phyloP scores from a whole-genome alignment of 129 eudicot species.

The Helichrysum umbraculigerum region DNA sequence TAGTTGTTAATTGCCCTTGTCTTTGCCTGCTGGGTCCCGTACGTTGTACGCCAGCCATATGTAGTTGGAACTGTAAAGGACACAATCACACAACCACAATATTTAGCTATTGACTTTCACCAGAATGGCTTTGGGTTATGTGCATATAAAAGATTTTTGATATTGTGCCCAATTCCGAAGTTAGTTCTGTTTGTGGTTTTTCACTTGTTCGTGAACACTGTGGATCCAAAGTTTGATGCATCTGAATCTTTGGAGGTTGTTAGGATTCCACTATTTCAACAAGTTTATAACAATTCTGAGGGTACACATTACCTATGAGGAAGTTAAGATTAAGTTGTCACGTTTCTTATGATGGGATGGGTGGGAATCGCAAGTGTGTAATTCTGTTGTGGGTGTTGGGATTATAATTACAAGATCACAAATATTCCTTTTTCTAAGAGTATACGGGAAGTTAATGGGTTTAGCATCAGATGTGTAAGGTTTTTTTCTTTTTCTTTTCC shows the following conservation, averaged over 20 bases:
- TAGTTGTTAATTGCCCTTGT: not conserved
- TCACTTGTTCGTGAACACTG: not conserved
- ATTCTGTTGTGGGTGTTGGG: not conserved
- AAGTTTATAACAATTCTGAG: constrained; percentile 1
- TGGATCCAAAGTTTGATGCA: not conserved
- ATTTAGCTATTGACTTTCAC: not conserved
- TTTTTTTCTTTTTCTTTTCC: not conserved
- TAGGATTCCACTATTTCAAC: not conserved
- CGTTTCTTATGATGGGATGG: not conserved
- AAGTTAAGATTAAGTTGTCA: not conserved
- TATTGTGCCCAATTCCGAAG: not conserved
- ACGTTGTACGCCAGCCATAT: not conserved
- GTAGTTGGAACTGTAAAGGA: too few relatives aligned
- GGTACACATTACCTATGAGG: not conserved
- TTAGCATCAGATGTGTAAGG: not conserved
- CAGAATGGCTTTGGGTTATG: not conserved
- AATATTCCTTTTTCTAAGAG: not conserved
- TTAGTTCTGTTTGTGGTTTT: not conserved
- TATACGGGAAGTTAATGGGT: not conserved
- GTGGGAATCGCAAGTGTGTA: not conserved
- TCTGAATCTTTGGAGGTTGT: not conserved
- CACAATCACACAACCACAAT: not conserved
- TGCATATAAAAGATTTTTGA: not conserved
- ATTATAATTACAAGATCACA: not conserved
- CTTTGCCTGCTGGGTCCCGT: not conserved